Base-by-base conservation (phyloP, 2,329 filamentous ascomycete genomes). In the Lasiodiplodia sp. region DNA sequence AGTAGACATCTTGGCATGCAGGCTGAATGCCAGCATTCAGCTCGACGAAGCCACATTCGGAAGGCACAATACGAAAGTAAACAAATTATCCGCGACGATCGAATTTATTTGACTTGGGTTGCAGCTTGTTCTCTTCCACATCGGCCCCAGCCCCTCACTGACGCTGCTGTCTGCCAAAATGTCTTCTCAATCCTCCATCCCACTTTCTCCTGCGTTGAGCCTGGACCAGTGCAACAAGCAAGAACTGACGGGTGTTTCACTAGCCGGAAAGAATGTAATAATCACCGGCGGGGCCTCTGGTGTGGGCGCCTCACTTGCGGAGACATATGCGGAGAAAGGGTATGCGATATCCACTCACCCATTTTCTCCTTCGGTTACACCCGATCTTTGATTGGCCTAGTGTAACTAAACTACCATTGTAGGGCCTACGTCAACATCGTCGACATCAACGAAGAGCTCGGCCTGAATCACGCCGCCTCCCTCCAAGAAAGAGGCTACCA, bases 391-490 rank as follows among this genome's bases (percentile, higher is more conserved):
- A 11, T 16, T 31, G 5, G 11, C 4, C n/a, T 4, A 16, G 6
- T 56, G 10, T 2, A 2, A 16, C 60, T 64, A 28, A 68, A 25
- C 2, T 8, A 4, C 12, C 16, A 2, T 25, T 12, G 4, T 8
- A 69, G 75, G 11, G 74, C 73, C 25, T 51, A 73, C 16, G 73
- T 77, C 23, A 76, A 74, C 4, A 71, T 77, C 14, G 71, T 72
- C 2, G 75, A 77, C 65, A 23, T 75, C n/a, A 70, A 72, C n/a
- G 57, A 70, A 21, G 69, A 72, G 16, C 66, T 67, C 8, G 75
- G 72, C 16, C 60, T 68, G 4, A 52, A 66, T 16, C 66, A 65
- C 0, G 71, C 68, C 14, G 57, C 64, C 23, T 68, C 72, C 1
- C 66, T 76, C 14, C 66, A 58, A 16, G 66, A 67, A 14, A 69